These are phyloP conservation scores for Mycena haematopus DNA, from an alignment of 768 basidiomycete genomes.

Conservation along the genomic window DNA sequence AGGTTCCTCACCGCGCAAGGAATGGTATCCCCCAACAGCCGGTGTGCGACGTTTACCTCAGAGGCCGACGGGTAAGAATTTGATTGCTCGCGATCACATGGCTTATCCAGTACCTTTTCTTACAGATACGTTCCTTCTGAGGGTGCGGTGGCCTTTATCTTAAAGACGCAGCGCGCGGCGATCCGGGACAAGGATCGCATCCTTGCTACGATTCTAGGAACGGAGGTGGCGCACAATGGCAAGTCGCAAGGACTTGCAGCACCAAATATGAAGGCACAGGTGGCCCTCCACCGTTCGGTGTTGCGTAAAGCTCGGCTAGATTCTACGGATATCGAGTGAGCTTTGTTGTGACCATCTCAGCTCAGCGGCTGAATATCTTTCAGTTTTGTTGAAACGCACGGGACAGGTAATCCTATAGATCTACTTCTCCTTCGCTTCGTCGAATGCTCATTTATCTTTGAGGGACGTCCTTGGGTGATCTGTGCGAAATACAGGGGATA, in stretches of 20 bases:
- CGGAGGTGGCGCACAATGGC: conserved; percentile 26
- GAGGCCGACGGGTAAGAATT: conserved; percentile 26
- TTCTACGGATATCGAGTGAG: conserved; percentile 20
- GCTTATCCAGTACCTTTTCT: background rate
- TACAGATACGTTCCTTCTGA: conserved; percentile 27
- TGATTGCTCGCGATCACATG: background rate
- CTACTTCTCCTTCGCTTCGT: background rate
- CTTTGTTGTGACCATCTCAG: background rate
- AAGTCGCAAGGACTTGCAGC: conserved; percentile 27
- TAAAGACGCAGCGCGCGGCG: conserved; percentile 25
- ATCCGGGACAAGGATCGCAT: conserved; percentile 16
- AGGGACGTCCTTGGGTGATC: conserved; percentile 26
- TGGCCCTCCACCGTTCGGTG: conserved; percentile 10
- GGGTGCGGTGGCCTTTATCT: conserved; percentile 24
- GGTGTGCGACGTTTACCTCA: conserved; percentile 25
- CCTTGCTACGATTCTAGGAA: conserved; percentile 17
- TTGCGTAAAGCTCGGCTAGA: conserved; percentile 18
- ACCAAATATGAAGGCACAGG: conserved; percentile 25
- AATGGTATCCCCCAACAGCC: conserved; percentile 26
- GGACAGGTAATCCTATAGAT: no score
- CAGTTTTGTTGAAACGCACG: conserved; percentile 23
- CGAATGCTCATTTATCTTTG: background rate
- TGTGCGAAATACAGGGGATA: conserved; percentile 29
- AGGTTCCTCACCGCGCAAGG: conserved; percentile 27
- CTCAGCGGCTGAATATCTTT: background rate